Evolutionary conservation across 1,139 yeast species (phyloP), one percentile per base, ranked within the genome.

Genomic region (Yamadazyma triangularis): DNA sequence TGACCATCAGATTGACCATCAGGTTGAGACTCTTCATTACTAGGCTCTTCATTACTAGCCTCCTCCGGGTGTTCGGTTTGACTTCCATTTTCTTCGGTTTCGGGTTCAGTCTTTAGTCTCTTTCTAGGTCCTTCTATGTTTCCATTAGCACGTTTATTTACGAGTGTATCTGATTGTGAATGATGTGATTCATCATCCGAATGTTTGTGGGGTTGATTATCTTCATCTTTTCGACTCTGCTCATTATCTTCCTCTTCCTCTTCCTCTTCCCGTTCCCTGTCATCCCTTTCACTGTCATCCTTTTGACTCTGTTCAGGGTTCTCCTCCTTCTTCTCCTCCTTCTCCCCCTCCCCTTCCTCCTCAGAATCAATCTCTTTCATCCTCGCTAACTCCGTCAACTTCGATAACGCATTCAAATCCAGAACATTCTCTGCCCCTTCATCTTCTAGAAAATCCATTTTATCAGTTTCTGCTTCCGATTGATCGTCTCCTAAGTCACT

Each of bases 381-480:
- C 51, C 73, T 53, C 9, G 73, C 69, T 39, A 65, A 43, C 32
- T 62, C 64, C 4, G 73, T 66, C 35, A 67, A 52, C 33, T 60
- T 55, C 3, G 68, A 59, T 30, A 68, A 54, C 3, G 64, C 58
- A 32, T 56, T 58, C 36, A 68, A 56, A 40, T 68, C 73, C 39
- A 66, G 61, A 4, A 47, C 60, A 8, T 45, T 44, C 19, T 41
- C 34, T 14, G 51, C 38, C 34, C 48, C 51, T 25, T 60, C 68
- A 34, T 64, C 71, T 23, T 65, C 71, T 34, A 68, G 48, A 40
- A 68, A 68, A 45, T 77, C 86, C 81, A 82, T 76, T 41, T 73
- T 76, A 48, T 82, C 93, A 2, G 93, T 83, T 51, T 83, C 93
- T 4, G 87, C 89, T 50, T 83, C 91, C 5, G 87, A 78, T 42